Evolutionary conservation across 768 basidiomycete genomes (phyloP).

Genomic region (Zangia roseola): DNA sequence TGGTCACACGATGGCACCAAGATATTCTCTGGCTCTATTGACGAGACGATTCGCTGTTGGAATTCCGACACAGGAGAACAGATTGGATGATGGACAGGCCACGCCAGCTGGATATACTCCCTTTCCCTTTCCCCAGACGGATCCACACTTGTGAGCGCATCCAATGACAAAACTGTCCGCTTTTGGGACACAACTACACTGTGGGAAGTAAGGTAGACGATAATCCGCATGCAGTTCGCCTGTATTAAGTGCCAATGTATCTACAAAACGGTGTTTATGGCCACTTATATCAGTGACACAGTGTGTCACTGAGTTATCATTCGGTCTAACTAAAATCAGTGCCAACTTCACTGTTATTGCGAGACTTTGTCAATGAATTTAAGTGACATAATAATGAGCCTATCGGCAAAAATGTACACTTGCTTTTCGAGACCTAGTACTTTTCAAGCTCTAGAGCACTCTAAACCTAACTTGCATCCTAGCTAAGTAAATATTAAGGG

Average conservation of each 20-base stretch:
- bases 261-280: not conserved
- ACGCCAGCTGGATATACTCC: not conserved
- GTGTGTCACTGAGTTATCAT: not conserved
- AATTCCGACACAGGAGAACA: not conserved
- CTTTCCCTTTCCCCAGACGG: conserved; percentile 1
- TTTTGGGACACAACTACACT: too few species aligned
- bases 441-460: too few species aligned
- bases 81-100: conserved; percentile 13
- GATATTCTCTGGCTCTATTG: not conserved
- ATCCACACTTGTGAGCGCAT: not conserved
- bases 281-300: not conserved
- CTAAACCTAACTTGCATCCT: too few species aligned
- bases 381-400: too few species aligned
- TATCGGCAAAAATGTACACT: too few species aligned
- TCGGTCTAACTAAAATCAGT: too few species aligned
- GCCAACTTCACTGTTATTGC: not conserved
- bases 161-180: too few species aligned
- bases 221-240: not conserved
- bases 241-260: not conserved
- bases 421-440: too few species aligned
- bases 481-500: too few species aligned
- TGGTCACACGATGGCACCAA: conserved; percentile 16
- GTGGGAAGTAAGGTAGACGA: not conserved
- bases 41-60: conserved; percentile 10
- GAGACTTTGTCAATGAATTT: not conserved